phyloP scores from a whole-genome alignment of 1,139 yeast species.

The Debaryomyces udenii region DNA sequence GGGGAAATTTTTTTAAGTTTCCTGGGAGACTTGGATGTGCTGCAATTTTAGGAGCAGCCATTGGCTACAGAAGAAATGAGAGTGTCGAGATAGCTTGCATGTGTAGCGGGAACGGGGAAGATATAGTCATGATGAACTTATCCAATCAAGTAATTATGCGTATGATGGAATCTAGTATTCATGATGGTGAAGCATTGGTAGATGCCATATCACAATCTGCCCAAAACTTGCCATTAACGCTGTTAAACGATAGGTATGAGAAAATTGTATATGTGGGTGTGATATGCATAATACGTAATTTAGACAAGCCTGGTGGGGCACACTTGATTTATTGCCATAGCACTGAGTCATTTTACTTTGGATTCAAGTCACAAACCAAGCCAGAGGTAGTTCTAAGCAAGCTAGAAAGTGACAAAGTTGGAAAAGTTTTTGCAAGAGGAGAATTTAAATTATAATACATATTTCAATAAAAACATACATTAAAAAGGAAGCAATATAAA shows the following conservation, averaged over 20 bases:
- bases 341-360: constrained; percentile 49
- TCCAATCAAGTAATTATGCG: constrained; percentile 32
- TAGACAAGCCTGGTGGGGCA: constrained; percentile 10
- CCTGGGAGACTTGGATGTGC: constrained; percentile 60
- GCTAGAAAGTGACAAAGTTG: constrained; percentile 20
- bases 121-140: constrained; percentile 45
- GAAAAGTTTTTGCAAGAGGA: constrained; percentile 35
- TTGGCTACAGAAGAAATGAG: constrained; percentile 25
- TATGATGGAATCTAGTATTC: constrained; percentile 9
- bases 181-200: constrained; percentile 1
- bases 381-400: constrained; percentile 35
- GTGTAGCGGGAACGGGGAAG: constrained; percentile 63
- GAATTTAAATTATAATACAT: constrained; percentile 28
- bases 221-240: constrained; percentile 6
- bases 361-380: constrained; percentile 22
- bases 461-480: constrained; percentile 9
- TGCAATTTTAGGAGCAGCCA: constrained; percentile 50
- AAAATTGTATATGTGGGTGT: constrained; percentile 37
- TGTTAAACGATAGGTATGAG: constrained; percentile 10
- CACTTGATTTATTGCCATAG: constrained; percentile 44
- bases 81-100: constrained; percentile 35
- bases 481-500: constrained; percentile 15
- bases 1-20: constrained; percentile 53
- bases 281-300: constrained; percentile 26
- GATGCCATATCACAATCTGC: constrained; percentile 5